Evolutionary conservation across 2,329 filamentous ascomycete species (phyloP), one percentile per base, ranked within the genome.

Genomic region (Aspergillus sp.): DNA sequence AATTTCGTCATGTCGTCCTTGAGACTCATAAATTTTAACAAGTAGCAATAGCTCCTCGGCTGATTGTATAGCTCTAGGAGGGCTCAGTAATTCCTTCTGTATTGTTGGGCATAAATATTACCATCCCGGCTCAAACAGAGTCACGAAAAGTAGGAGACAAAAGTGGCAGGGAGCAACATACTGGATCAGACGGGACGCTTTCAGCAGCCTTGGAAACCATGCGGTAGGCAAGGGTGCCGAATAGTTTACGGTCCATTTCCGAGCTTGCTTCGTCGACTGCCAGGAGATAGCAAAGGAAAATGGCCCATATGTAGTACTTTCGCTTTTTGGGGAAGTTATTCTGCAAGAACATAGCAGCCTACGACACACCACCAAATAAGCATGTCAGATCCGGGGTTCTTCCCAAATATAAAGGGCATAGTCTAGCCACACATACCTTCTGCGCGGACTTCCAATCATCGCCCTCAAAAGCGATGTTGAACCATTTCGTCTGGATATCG

Each of bases 261-360:
- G 74, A 75, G 54, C 71, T 73, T 17, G 63, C 56, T 9, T 66
- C 46, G 56, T 77, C 72, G 24, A 68, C 61, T 15, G 75, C 67
- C 42, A 79, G 69, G 45, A 80, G 66, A 56, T 79, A 72, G 58
- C 74, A 78, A 62, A 78, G 71, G 56, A 81, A 74, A 27, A 80
- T 79, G 24, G 78, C 78, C 76, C 78, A 80, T 61, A 80, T 78
- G 58, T 79, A 77, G 62, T 80, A 81, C 48, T 79, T 74, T 46
- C 79, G 72, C 22, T 75, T 72, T 59, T 76, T 76, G 1, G 79
- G 76, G 56, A 80, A 81, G 56, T 79, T 79, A 62, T 75, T 80
- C 61, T 79, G 77, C 42, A 81, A 75, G 58, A 74, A 76, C 78
- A 80, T 80, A 46, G 78, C 75, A 57, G 79, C 79, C 78, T 80